Percentiles rank a stretch among this genome's conserved stretches.
These are phyloP conservation scores for Scorias spongiosa DNA, from an alignment of 2,329 filamentous ascomycete genomes.

Conservation along the genomic window DNA sequence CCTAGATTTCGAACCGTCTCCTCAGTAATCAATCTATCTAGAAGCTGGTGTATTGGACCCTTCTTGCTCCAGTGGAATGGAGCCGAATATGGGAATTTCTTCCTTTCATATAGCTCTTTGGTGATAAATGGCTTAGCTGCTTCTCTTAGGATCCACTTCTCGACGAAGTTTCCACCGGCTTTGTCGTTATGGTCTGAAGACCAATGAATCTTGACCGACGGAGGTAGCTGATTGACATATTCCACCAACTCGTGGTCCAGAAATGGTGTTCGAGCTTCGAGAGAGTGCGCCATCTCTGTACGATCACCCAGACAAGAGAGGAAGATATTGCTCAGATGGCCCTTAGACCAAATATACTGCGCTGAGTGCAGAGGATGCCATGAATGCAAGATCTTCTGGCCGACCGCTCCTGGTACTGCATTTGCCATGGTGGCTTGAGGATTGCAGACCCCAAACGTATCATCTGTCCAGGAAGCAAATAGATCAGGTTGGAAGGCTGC, in stretches of 20 bases:
- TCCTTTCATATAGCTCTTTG: constrained; percentile 34
- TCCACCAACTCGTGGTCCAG: constrained; percentile 26
- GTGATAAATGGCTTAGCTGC: constrained; percentile 36
- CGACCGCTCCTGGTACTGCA: constrained; percentile 11
- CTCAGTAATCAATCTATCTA: constrained; percentile 15
- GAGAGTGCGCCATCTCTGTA: constrained; percentile 29
- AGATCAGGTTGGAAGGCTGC: constrained; percentile 21
- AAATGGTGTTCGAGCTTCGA: constrained; percentile 28
- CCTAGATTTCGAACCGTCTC: constrained; percentile 17
- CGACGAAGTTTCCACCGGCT: constrained; percentile 17
- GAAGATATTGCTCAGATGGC: constrained; percentile 24
- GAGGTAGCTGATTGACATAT: constrained; percentile 24
- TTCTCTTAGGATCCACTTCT: constrained; percentile 39
- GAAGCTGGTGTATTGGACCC: constrained; percentile 29
- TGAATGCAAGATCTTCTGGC: constrained; percentile 14
- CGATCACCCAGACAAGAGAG: constrained; percentile 30
- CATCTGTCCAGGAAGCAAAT: constrained; percentile 21
- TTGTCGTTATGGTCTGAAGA: constrained; percentile 5
- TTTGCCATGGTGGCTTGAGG: constrained; percentile 20
- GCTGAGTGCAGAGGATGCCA: constrained; percentile 30
- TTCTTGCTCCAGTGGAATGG: constrained; percentile 26
- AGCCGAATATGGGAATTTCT: constrained; percentile 36
- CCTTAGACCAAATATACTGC: constrained; percentile 24
- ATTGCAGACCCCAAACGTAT: constrained; percentile 15
- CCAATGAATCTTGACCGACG: constrained; percentile 23